Conservation (phyloP, 768 basidiomycete genomes). For the Macrolepiota dolichaula region DNA sequence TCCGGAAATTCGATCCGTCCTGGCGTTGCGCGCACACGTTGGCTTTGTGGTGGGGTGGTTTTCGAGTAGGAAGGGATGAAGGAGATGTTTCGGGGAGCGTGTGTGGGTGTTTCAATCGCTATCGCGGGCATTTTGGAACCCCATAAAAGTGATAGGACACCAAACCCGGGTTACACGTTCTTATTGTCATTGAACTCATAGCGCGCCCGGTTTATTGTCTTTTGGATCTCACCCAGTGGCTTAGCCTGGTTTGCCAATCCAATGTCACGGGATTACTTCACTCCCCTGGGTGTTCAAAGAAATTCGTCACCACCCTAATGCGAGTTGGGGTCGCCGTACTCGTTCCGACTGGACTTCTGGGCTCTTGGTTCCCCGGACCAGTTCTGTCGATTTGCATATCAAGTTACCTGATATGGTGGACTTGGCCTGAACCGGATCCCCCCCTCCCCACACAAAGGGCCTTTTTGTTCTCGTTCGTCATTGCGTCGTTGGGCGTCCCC, state of each 20-base stretch:
- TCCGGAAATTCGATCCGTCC: neutral
- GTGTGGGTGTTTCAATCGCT: neutral
- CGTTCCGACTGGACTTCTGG: neutral
- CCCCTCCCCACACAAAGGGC: neutral
- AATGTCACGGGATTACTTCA: constrained; percentile 9
- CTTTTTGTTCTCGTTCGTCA: neutral
- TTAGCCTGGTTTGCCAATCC: constrained; percentile 6
- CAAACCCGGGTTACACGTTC: constrained; percentile 1
- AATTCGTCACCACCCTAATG: neutral
- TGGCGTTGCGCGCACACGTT: neutral
- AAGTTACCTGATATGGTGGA: neutral
- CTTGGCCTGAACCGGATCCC: neutral
- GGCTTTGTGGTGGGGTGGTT: neutral
- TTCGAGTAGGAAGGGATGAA: neutral
- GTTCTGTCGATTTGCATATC: neutral
- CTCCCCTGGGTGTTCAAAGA: neutral
- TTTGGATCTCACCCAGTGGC: neutral
- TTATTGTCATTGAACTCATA: constrained; percentile 8
- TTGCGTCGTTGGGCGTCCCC: neutral
- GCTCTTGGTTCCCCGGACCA: neutral
- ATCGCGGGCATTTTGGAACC: neutral
- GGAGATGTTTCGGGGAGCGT: neutral
- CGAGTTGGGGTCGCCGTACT: neutral
- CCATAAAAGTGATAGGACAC: neutral
- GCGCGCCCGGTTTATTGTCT: constrained; percentile 7